Evolutionary conservation across 148 eudicot genomes (phyloP).

Genomic region (Camellia japonica): DNA sequence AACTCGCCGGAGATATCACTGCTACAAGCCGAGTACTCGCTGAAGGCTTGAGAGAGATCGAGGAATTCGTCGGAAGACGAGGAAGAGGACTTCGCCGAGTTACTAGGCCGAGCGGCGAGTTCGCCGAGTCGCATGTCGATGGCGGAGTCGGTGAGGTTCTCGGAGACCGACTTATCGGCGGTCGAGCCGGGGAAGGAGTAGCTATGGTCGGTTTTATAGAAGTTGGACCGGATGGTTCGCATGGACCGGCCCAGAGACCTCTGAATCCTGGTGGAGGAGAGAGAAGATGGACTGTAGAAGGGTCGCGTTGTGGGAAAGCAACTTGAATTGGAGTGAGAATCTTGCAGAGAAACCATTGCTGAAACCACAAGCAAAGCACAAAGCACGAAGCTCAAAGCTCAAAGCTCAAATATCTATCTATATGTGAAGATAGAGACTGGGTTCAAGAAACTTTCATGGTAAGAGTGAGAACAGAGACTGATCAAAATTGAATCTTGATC

Average conservation of each 20-base stretch:
- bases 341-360: constrained; percentile 65
- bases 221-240: constrained; percentile 76
- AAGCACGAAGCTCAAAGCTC: too few species aligned
- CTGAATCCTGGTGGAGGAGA: constrained; percentile 42
- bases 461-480: background rate
- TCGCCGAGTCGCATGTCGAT: constrained; percentile 65
- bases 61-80: constrained; percentile 34
- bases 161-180: constrained; percentile 22
- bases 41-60: constrained; percentile 55
- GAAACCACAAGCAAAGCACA: background rate
- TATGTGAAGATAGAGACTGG: background rate
- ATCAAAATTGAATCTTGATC: background rate
- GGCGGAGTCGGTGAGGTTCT: constrained; percentile 66
- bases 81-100: constrained; percentile 29
- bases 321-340: constrained; percentile 33
- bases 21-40: constrained; percentile 68
- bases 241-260: constrained; percentile 73
- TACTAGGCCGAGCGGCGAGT: constrained; percentile 38
- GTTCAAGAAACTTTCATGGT: background rate
- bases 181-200: constrained; percentile 11
- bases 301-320: constrained; percentile 38
- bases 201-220: constrained; percentile 30
- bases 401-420: background rate
- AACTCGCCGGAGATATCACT: constrained; percentile 91
- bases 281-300: constrained; percentile 51